Evolutionary conservation across 139 green algal species (phyloP).

Genomic region (Micractinium sp.): DNA sequence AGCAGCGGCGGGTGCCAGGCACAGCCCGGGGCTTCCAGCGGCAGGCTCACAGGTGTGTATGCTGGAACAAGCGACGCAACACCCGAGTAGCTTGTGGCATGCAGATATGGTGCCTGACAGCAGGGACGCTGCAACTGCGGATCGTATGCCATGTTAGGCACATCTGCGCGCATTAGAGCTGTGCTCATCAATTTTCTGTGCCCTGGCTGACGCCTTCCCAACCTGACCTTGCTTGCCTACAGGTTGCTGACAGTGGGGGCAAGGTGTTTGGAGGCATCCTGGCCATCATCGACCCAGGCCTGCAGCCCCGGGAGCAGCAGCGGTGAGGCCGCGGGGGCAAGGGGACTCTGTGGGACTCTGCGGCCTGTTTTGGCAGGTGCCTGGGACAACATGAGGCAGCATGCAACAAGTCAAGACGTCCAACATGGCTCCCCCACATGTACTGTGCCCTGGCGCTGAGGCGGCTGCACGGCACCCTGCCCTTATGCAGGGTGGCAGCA

Average conservation of each 20-base stretch:
- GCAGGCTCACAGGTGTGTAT: neutral
- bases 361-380: too few relatives aligned
- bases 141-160: too few relatives aligned
- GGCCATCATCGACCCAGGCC: slow-evolving; percentile 37
- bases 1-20: neutral
- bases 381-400: neutral
- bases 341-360: too few relatives aligned
- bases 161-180: too few relatives aligned
- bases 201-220: too few relatives aligned
- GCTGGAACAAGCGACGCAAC: neutral
- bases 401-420: neutral
- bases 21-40: neutral
- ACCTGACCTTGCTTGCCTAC: neutral
- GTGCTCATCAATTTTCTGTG: too few relatives aligned
- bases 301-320: slow-evolving; percentile 24
- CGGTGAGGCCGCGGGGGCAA: slow-evolving; percentile 13
- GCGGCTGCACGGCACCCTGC: neutral
- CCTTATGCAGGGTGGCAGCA: slow-evolving; percentile 19
- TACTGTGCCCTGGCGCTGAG: neutral
- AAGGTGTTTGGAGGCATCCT: slow-evolving; percentile 35
- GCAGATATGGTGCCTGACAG: neutral
- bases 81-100: neutral
- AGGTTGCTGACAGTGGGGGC: slow-evolving; percentile 23
- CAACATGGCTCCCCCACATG: too few relatives aligned
- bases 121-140: too few relatives aligned